These are phyloP conservation scores for Clausena lansium DNA, from an alignment of 345 rosid species.

Conservation along the genomic window DNA sequence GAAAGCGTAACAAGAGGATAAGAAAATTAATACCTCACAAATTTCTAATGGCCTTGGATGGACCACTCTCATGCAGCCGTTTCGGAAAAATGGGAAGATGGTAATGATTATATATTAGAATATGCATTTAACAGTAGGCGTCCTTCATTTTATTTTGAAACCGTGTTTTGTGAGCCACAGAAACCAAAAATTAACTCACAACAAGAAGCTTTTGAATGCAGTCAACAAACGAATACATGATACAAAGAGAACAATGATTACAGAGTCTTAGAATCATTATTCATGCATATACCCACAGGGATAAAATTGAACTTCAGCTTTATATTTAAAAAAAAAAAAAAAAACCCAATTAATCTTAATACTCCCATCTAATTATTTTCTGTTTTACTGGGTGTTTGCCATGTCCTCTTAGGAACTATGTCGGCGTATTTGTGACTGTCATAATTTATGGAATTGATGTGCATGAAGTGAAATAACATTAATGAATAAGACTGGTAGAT, in stretches of 20 bases:
- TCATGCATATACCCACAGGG: conserved; percentile 3
- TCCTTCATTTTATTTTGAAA: background rate
- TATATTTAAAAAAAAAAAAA: background rate
- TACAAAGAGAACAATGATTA: conserved; percentile 6
- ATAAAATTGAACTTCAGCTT: background rate
- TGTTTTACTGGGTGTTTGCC: background rate
- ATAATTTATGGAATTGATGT: no score
- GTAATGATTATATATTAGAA: conserved; percentile 12
- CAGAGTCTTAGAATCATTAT: background rate
- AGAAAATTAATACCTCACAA: background rate
- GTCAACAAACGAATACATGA: background rate
- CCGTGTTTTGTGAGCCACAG: conserved; percentile 3
- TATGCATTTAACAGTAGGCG: background rate
- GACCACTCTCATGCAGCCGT: conserved; percentile 27
- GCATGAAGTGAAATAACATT: no score
- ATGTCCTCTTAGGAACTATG: background rate
- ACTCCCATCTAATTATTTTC: background rate
- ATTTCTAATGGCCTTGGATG: conserved; percentile 7
- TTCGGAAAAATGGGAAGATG: conserved; percentile 20
- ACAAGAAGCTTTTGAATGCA: background rate
- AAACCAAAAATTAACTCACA: background rate
- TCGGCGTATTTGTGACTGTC: background rate
- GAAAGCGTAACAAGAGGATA: background rate
- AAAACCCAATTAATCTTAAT: background rate
- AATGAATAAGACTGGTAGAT: no score